Evolutionary conservation across 2,329 filamentous ascomycete species (phyloP).

Genomic region (Tolypocladium cylindrosporum): DNA sequence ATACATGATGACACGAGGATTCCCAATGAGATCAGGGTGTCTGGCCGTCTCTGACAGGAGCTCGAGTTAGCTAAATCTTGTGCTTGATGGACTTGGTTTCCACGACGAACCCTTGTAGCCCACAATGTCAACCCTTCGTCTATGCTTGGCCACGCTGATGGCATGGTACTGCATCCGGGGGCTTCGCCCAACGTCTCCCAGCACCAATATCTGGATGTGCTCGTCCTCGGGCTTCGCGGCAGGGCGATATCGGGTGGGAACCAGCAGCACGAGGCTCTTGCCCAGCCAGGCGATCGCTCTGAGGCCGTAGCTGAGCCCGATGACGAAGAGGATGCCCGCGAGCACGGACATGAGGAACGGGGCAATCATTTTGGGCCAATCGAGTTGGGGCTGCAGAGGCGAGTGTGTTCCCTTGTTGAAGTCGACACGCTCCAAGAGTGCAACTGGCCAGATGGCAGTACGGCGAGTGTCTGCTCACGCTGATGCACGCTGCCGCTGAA

Average conservation of each 20-base stretch:
- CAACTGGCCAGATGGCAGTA: neutral
- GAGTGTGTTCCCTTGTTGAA: neutral
- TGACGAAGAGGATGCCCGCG: constrained; percentile 22
- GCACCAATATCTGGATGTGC: constrained; percentile 70
- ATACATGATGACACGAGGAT: constrained; percentile 60
- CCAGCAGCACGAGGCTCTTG: constrained; percentile 10
- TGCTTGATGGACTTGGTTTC: neutral
- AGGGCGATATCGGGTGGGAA: constrained; percentile 25
- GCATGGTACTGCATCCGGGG: constrained; percentile 99
- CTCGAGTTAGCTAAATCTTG: neutral
- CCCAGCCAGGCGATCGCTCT: constrained; percentile 11
- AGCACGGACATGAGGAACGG: constrained; percentile 24
- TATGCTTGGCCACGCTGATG: constrained; percentile 76
- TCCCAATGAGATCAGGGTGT: constrained; percentile 64
- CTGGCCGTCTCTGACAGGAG: constrained; percentile 57
- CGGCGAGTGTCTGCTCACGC: neutral
- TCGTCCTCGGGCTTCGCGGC: constrained; percentile 25
- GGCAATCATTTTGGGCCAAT: constrained; percentile 5
- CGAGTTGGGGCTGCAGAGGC: neutral
- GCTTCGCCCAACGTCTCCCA: constrained; percentile 91
- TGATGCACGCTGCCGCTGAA: neutral
- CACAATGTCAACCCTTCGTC: constrained; percentile 71
- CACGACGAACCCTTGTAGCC: constrained; percentile 63
- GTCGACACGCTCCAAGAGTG: neutral
- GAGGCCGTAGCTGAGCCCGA: constrained; percentile 16